A percentile compares a stretch with the other conserved stretches of the same genome.
These are phyloP conservation scores for Fusarium musae DNA, from an alignment of 2,329 filamentous ascomycete species.

Conservation along the genomic window DNA sequence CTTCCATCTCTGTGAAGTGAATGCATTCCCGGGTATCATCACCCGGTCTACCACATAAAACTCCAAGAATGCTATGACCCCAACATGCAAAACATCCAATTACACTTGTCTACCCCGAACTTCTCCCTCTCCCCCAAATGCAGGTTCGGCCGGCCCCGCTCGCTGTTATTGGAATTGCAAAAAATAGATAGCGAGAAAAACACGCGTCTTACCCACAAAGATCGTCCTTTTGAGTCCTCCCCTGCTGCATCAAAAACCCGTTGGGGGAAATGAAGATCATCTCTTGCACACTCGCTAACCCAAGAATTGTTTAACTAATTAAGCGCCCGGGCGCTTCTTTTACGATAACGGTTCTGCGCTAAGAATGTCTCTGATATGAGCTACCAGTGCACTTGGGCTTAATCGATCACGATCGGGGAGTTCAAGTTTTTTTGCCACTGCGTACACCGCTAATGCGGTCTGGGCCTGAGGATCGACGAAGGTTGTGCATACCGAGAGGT, in stretches of 20 bases:
- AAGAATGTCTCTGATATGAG: constrained; percentile 24
- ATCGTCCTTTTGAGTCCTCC: constrained; percentile 5
- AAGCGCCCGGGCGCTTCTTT: constrained; percentile 32
- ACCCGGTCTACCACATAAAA: constrained; percentile 9
- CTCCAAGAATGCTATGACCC: constrained; percentile 13
- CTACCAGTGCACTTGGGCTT: background rate
- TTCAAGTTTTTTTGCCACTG: constrained; percentile 25
- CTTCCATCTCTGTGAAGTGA: background rate
- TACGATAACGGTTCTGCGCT: constrained; percentile 20
- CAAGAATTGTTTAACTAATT: background rate
- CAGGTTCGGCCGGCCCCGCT: constrained; percentile 25
- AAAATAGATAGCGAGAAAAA: constrained; percentile 23
- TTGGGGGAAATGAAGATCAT: constrained; percentile 44
- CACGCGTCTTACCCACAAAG: constrained; percentile 37
- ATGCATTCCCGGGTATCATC: constrained; percentile 3
- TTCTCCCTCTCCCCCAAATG: background rate
- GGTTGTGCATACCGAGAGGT: constrained; percentile 13
- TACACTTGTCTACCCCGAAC: constrained; percentile 2
- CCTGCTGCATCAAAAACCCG: constrained; percentile 24
- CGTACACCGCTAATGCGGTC: background rate
- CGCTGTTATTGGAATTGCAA: background rate
- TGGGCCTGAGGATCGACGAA: constrained; percentile 21
- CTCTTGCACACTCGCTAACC: constrained; percentile 16
- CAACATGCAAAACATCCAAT: constrained; percentile 23
- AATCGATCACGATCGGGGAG: constrained; percentile 34